These are phyloP conservation scores for Aspergillus biplanus DNA, from an alignment of 495 filamentous ascomycete species.

Conservation along the genomic window DNA sequence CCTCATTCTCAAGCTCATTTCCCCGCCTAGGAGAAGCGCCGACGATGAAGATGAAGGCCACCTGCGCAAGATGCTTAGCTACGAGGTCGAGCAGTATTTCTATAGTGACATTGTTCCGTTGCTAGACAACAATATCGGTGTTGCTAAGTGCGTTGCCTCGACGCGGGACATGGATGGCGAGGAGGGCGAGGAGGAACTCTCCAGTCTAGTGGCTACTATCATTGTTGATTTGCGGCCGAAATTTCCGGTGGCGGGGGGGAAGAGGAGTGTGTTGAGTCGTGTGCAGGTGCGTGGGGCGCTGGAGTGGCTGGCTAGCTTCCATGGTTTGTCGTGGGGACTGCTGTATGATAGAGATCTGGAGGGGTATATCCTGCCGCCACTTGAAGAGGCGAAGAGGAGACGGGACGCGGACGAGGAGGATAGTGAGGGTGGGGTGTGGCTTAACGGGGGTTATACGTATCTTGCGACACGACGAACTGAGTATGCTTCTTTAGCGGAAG, in stretches of 20 bases:
- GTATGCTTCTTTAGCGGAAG: constrained; percentile 33
- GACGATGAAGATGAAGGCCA: constrained; percentile 39
- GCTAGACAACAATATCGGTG: constrained; percentile 29
- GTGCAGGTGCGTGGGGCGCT: constrained; percentile 36
- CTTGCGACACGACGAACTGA: constrained; percentile 42
- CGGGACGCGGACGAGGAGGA: neutral
- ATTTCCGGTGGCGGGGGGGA: constrained; percentile 36
- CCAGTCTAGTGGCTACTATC: constrained; percentile 38
- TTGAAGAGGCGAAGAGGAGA: constrained; percentile 32
- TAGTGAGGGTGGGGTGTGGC: constrained; percentile 31
- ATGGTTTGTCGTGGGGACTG: constrained; percentile 31
- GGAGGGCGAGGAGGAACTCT: constrained; percentile 28
- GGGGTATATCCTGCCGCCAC: constrained; percentile 34
- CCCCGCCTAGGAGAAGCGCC: constrained; percentile 29
- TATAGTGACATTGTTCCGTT: constrained; percentile 37
- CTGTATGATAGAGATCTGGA: constrained; percentile 23
- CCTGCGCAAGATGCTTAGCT: constrained; percentile 44
- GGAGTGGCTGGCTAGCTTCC: constrained; percentile 40
- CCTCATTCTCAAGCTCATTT: constrained; percentile 46
- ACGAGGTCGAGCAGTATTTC: constrained; percentile 42
- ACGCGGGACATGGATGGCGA: constrained; percentile 29
- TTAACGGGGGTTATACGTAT: constrained; percentile 47
- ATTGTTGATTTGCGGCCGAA: constrained; percentile 38
- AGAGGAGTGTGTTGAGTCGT: constrained; percentile 29
- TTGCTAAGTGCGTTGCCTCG: constrained; percentile 41